These are phyloP conservation scores for Colletotrichum tabaci DNA, from an alignment of 2,329 filamentous ascomycete genomes.

Conservation along the genomic window DNA sequence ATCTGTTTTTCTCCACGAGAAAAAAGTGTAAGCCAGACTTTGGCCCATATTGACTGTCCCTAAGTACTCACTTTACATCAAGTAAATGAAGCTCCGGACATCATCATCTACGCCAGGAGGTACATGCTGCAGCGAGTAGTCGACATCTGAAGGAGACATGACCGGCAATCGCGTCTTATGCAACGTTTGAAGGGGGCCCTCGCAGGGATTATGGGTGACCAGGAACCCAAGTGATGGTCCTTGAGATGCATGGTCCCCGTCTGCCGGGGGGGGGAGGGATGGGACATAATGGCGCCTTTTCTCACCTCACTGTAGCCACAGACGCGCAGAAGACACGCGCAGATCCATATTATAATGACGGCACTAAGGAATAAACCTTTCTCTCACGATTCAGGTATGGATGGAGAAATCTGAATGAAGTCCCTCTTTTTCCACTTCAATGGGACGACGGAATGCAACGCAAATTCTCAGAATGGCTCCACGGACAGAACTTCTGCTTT, in stretches of 20 bases:
- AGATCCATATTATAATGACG: constrained; percentile 4
- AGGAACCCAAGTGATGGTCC: constrained; percentile 11
- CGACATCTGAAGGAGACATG: neutral
- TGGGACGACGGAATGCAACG: constrained; percentile 20
- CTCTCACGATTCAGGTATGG: constrained; percentile 11
- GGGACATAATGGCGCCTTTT: constrained; percentile 16
- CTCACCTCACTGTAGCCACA: constrained; percentile 1
- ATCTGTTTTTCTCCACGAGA: neutral
- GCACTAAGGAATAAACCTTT: neutral
- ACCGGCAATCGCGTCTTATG: constrained; percentile 6
- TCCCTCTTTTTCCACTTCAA: constrained; percentile 2
- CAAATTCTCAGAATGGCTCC: neutral
- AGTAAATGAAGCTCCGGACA: neutral
- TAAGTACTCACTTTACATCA: neutral
- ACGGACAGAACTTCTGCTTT: constrained; percentile 1
- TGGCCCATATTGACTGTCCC: neutral
- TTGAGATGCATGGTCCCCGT: neutral
- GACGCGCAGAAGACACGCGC: neutral
- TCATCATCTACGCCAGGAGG: neutral
- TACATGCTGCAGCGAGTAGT: neutral
- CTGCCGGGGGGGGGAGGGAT: neutral
- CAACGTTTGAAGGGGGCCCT: neutral
- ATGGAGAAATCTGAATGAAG: neutral
- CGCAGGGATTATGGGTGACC: constrained; percentile 10
- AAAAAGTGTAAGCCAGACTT: neutral